Conservation (phyloP, 176 grass and related monocot species). For the Olyra latifolia region DNA sequence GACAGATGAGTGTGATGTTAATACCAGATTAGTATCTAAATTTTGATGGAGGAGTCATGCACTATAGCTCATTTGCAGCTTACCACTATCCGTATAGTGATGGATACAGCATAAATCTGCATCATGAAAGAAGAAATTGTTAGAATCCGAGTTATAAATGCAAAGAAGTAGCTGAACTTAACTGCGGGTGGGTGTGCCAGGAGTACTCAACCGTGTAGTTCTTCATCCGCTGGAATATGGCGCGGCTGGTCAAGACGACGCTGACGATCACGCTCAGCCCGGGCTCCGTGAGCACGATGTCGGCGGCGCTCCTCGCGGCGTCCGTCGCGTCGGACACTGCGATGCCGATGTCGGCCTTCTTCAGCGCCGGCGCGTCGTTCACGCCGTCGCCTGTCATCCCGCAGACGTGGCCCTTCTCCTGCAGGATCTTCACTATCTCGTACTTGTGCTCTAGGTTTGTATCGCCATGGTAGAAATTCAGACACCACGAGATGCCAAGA, state of each 20-base stretch:
- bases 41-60: background rate
- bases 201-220: slow-evolving; percentile 70
- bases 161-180: background rate
- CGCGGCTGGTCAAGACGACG: slow-evolving; percentile 73
- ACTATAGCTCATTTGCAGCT: background rate
- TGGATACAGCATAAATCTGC: slow-evolving; percentile 93
- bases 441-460: slow-evolving; percentile 66
- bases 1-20: background rate
- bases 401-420: slow-evolving; percentile 55
- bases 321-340: slow-evolving; percentile 82
- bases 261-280: slow-evolving; percentile 77
- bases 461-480: background rate
- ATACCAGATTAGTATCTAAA: background rate
- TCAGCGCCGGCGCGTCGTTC: slow-evolving; percentile 75
- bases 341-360: slow-evolving; percentile 82
- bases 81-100: slow-evolving; percentile 94
- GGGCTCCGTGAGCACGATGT: slow-evolving; percentile 89
- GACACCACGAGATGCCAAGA: background rate
- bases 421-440: slow-evolving; percentile 81
- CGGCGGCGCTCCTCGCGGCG: slow-evolving; percentile 73
- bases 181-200: background rate
- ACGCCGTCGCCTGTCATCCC: slow-evolving; percentile 86
- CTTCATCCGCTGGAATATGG: slow-evolving; percentile 92
- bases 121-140: slow-evolving; percentile 14
- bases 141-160: background rate